Conservation (phyloP, 2,329 filamentous ascomycete genomes). For the Geosmithia morbida region DNA sequence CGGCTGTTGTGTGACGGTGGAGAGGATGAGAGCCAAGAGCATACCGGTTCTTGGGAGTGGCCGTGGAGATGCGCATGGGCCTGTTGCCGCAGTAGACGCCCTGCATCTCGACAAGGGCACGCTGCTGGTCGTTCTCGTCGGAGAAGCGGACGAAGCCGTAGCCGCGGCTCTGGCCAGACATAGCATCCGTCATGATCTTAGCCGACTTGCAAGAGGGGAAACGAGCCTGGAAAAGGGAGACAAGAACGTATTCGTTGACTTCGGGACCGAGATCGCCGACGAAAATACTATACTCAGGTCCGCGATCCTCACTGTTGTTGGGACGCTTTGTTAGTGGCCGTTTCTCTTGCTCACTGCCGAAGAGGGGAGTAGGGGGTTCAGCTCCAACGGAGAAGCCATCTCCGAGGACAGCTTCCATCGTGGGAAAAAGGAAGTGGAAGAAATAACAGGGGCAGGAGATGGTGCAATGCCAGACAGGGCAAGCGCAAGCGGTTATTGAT, state of each 20-base stretch:
- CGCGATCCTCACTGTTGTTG: constrained; percentile 66
- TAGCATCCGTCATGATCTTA: constrained; percentile 99
- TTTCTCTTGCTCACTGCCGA: neutral
- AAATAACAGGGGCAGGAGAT: neutral
- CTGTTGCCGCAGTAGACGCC: constrained; percentile 98
- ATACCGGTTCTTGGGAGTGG: constrained; percentile 83
- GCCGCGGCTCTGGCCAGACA: constrained; percentile 91
- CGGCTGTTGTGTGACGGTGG: no score
- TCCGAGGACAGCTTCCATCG: neutral
- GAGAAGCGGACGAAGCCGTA: constrained; percentile 98
- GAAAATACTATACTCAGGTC: constrained; percentile 93
- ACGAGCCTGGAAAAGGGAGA: constrained; percentile 90
- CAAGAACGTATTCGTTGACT: constrained; percentile 95
- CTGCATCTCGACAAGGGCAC: constrained; percentile 94
- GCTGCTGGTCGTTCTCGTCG: constrained; percentile 90
- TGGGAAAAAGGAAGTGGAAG: neutral
- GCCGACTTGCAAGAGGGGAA: constrained; percentile 97
- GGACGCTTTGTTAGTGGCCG: neutral
- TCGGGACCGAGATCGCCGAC: constrained; percentile 95
- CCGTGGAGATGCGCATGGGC: constrained; percentile 96
- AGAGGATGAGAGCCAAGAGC: constrained; percentile 6
- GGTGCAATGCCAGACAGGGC: neutral
- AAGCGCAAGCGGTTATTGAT: neutral
- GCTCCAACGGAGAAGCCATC: neutral
- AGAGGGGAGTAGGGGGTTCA: neutral